Conservation (phyloP, 1,139 yeast species). For the Pichia sp. region DNA sequence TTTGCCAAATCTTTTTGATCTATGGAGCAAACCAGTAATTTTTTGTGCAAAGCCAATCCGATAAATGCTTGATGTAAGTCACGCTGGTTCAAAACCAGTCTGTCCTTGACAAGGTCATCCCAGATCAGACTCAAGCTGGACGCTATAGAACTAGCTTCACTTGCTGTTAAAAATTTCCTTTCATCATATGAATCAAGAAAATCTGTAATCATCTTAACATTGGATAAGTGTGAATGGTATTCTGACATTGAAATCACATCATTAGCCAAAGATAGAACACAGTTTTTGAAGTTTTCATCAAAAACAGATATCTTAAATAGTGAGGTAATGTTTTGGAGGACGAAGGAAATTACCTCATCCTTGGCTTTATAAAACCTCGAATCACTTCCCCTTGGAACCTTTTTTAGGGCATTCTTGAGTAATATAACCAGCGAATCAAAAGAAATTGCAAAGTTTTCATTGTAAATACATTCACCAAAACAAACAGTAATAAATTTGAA, state of each 20-base stretch:
- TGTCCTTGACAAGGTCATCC: constrained; percentile 53
- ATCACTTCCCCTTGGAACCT: constrained; percentile 21
- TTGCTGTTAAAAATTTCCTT: constrained; percentile 6
- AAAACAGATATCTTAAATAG: constrained; percentile 18
- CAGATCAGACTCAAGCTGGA: constrained; percentile 45
- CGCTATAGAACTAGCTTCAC: constrained; percentile 25
- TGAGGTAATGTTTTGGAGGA: constrained; percentile 13
- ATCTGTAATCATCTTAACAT: constrained; percentile 16
- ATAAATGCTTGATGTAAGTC: constrained; percentile 57
- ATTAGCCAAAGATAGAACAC: constrained; percentile 15
- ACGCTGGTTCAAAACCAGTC: constrained; percentile 64
- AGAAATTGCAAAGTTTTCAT: constrained; percentile 19
- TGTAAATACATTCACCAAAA: constrained; percentile 22
- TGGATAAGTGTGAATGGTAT: constrained; percentile 20
- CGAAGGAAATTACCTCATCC: constrained; percentile 36
- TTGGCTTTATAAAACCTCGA: constrained; percentile 42
- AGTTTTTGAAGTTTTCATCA: constrained; percentile 1
- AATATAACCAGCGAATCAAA: constrained; percentile 15
- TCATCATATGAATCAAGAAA: constrained; percentile 17
- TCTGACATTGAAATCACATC: constrained; percentile 20
- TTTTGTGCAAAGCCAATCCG: constrained; percentile 38
- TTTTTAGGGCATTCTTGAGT: constrained; percentile 16
- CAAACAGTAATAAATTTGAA: constrained; percentile 36
- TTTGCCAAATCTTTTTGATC: constrained; percentile 30
- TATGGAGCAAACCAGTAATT: constrained; percentile 30